Base-by-base conservation (phyloP, 75 land plant species). In the Chamaecyparis obtusa region DNA sequence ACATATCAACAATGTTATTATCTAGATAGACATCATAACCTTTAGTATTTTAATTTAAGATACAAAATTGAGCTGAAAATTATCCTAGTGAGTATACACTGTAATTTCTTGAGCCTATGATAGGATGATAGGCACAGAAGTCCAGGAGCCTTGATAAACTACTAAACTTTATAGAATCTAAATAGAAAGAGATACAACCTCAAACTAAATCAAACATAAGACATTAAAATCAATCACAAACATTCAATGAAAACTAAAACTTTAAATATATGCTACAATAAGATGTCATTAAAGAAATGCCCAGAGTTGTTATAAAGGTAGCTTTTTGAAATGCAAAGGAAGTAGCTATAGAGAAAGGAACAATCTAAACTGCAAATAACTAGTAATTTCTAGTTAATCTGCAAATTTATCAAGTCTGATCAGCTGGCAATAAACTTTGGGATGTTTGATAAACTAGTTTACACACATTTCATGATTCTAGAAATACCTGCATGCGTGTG, bases 401-500 rank as follows among this genome's bases (percentile, higher is more conserved):
- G 15, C 16, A 32, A 74, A 32, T 74, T 32, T 74, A 74, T 74
- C 33, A 74, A 0, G 13, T 33, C 33, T 74, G 15, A 32, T 14
- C 76, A 74, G 36, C 33, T 33, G 36, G 76, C 1, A 33, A 74
- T 49, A 74, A 6, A 32, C 3, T 74, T 74, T 33, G 11, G 36
- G 16, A 74, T 74, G 33, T 32, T 74, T 32, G 1, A 33, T 13
- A 13, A 11, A 74, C 33, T 74, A 81, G 21, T 46, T 10, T 81
- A 14, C 5, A 44, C 54, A 46, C n/a, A 3, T 44, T 46, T 46
- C 51, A 33, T 81, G 46, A 81, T 46, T 32, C 24, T 56, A 57
- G 35, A 43, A 60, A 48, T 90, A 92, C 95, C 94, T 94, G 95
- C 95, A 94, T 94, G 16, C 95, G 91, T 69, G 95, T 94, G 36